These are phyloP conservation scores for Sisymbrium irio DNA, from an alignment of 345 rosid species.

Conservation along the genomic window DNA sequence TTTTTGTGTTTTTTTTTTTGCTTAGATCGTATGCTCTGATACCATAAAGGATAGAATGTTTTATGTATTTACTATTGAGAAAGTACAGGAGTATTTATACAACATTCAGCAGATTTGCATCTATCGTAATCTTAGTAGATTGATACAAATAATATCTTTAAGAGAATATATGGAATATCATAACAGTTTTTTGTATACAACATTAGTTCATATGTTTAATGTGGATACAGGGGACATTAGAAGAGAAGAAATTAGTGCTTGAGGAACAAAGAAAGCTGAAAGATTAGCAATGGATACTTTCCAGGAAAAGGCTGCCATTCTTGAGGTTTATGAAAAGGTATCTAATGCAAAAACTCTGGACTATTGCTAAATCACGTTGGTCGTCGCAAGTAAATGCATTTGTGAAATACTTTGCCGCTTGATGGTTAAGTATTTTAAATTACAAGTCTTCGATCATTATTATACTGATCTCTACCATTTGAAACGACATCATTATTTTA, in stretches of 20 bases:
- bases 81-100: no score
- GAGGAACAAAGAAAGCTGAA: constrained; percentile 77
- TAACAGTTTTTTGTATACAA: not conserved
- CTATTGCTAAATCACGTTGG: not conserved
- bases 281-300: constrained; percentile 60
- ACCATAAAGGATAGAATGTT: no score
- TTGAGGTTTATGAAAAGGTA: constrained; percentile 85
- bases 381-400: not conserved
- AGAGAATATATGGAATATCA: no score
- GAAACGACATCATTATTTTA: no score
- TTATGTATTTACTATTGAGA: no score
- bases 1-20: no score
- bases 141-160: no score
- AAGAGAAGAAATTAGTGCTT: constrained; percentile 65
- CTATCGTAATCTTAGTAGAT: no score
- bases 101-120: no score
- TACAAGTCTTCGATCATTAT: not conserved
- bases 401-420: not conserved
- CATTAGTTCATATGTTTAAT: not conserved
- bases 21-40: no score
- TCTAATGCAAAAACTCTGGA: constrained; percentile 5
- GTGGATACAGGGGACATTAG: constrained; percentile 61
- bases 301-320: constrained; percentile 61
- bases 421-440: not conserved
- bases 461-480: no score